A percentile compares a stretch with the other conserved stretches of the same genome.
phyloP scores from a whole-genome alignment of 2,329 filamentous ascomycete species.

The Chaetoscypha palmicola region DNA sequence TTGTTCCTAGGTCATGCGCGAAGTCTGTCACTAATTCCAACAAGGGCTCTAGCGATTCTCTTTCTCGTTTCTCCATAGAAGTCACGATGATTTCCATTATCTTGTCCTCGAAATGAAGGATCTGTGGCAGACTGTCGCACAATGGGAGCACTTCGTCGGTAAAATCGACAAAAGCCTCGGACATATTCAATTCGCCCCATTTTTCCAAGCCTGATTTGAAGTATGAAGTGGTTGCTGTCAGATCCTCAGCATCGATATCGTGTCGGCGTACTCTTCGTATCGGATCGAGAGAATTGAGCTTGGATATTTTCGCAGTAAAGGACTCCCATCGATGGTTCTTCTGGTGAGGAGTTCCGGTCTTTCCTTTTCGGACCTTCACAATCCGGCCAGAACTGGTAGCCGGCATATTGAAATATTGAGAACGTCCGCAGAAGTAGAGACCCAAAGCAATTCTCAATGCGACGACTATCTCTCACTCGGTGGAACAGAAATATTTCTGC shows the following conservation, averaged over 20 bases:
- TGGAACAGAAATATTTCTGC: conserved; percentile 12
- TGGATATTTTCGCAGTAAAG: conserved; percentile 83
- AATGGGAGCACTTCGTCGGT: conserved; percentile 66
- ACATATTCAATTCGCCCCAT: conserved; percentile 89
- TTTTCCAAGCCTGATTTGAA: conserved; percentile 75
- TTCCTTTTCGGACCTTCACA: conserved; percentile 61
- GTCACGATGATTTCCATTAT: conserved; percentile 72
- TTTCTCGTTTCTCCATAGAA: conserved; percentile 72
- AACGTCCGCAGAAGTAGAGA: background rate
- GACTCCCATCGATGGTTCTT: conserved; percentile 87
- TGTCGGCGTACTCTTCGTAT: conserved; percentile 82
- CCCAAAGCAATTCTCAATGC: conserved; percentile 2
- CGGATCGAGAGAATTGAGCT: conserved; percentile 83
- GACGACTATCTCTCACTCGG: background rate
- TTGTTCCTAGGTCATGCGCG: conserved; percentile 81
- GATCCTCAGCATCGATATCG: conserved; percentile 72
- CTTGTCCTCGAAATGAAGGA: conserved; percentile 80
- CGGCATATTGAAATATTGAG: conserved; percentile 44
- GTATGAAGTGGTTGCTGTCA: conserved; percentile 74
- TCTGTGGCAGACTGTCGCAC: conserved; percentile 84
- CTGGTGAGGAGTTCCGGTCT: conserved; percentile 63
- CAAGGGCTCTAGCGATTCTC: conserved; percentile 75
- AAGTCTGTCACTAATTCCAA: conserved; percentile 86
- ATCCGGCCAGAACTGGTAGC: conserved; percentile 59
- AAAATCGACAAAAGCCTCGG: conserved; percentile 72